A percentile compares a stretch with the other conserved stretches of the same genome.
Evolutionary conservation across 2,329 filamentous ascomycete species (phyloP).

Genomic region (Penicillium corylophilum): DNA sequence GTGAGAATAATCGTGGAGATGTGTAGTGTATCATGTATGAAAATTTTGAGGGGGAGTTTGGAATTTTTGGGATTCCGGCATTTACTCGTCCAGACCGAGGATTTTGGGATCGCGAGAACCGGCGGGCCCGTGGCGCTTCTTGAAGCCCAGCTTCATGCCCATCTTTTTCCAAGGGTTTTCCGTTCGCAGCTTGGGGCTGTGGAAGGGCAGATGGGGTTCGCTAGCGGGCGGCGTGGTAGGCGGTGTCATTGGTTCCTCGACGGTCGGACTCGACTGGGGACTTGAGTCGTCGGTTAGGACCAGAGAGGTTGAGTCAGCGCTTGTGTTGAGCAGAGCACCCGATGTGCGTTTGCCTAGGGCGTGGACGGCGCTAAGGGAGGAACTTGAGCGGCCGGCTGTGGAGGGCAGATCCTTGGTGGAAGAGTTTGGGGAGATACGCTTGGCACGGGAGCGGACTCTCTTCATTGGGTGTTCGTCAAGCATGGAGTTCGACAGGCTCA

Average conservation of each 20-base stretch:
- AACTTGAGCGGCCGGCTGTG: conserved; percentile 28
- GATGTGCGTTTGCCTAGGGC: conserved; percentile 39
- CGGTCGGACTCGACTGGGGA: conserved; percentile 40
- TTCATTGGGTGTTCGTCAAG: conserved; percentile 33
- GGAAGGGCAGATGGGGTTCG: conserved; percentile 35
- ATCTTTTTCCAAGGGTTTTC: conserved; percentile 55
- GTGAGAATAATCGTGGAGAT: conserved; percentile 1
- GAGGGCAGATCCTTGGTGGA: conserved; percentile 33
- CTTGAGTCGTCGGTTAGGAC: conserved; percentile 49
- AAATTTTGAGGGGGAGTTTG: neutral
- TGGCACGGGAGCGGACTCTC: conserved; percentile 27
- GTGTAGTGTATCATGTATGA: neutral
- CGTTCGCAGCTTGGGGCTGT: conserved; percentile 43
- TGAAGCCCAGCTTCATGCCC: conserved; percentile 50
- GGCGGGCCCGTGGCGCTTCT: conserved; percentile 34
- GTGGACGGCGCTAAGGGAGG: conserved; percentile 33
- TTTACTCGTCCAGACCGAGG: conserved; percentile 22
- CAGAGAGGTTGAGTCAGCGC: conserved; percentile 39
- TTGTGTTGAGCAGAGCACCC: conserved; percentile 36
- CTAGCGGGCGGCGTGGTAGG: conserved; percentile 52
- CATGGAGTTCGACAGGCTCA: conserved; percentile 30
- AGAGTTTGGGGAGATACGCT: conserved; percentile 33
- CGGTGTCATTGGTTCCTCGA: conserved; percentile 50
- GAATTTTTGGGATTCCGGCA: too few species aligned
- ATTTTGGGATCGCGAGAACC: conserved; percentile 22